Evolutionary conservation across 257 asterid species (phyloP).

Genomic region (Solanum ossicruentum): DNA sequence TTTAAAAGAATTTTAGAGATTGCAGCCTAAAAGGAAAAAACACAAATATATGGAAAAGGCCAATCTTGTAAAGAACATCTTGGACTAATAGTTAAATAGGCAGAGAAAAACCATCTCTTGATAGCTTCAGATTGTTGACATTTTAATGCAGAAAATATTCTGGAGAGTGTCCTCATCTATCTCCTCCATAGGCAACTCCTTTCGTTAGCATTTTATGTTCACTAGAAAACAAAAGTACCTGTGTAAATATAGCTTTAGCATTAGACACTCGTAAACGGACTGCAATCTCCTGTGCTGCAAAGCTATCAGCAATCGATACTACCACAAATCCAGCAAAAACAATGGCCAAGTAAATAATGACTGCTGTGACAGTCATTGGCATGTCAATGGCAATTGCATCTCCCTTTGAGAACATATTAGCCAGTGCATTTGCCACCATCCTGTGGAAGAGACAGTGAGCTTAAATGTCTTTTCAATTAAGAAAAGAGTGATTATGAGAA

Average conservation of each 20-base stretch:
- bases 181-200: neutral
- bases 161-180: neutral
- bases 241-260: constrained; percentile 79
- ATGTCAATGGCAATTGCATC: constrained; percentile 87
- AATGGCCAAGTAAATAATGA: constrained; percentile 69
- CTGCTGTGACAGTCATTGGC: constrained; percentile 94
- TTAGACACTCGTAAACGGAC: constrained; percentile 65
- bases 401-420: constrained; percentile 53
- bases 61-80: neutral
- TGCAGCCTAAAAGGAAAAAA: too few species aligned
- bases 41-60: neutral
- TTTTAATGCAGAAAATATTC: neutral
- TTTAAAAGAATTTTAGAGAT: neutral
- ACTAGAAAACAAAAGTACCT: constrained; percentile 27
- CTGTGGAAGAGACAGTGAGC: constrained; percentile 15
- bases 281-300: constrained; percentile 81
- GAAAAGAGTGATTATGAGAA: neutral
- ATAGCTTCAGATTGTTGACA: neutral
- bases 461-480: neutral
- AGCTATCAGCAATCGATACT: constrained; percentile 93
- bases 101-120: neutral
- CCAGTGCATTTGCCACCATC: constrained; percentile 85
- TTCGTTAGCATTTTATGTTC: neutral
- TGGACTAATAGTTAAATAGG: neutral
- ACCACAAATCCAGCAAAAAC: constrained; percentile 72